Percentiles rank a stretch among this genome's conserved stretches.
Conservation (phyloP, 805 yeast species). For the Wickerhamomyces alni region DNA sequence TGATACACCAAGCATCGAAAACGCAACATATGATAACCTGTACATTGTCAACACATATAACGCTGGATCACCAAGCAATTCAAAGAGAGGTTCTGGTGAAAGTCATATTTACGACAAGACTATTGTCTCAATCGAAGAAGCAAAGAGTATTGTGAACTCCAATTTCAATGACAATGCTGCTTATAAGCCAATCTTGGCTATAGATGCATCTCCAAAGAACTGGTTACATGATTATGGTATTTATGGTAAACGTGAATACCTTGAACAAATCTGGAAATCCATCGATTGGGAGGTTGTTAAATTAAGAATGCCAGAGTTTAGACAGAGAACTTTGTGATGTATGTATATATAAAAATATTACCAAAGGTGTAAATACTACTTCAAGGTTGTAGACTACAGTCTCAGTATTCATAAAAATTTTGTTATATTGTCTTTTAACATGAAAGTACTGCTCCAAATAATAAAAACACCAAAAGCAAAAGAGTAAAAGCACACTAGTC, state of each 20-base stretch:
- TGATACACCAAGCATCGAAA: conserved; percentile 13
- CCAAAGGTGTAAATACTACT: neutral
- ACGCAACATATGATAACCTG: conserved; percentile 37
- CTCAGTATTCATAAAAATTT: no score
- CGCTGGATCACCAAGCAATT: conserved; percentile 76
- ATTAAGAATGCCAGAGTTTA: conserved; percentile 31
- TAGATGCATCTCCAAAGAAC: conserved; percentile 67
- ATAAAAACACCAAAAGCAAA: no score
- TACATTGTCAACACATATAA: conserved; percentile 80
- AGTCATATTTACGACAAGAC: conserved; percentile 10
- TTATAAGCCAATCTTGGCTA: conserved; percentile 57
- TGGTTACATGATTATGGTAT: conserved; percentile 75
- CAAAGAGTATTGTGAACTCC: conserved; percentile 25
- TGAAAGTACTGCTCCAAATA: no score
- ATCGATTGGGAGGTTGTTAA: conserved; percentile 67
- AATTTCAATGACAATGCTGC: conserved; percentile 19
- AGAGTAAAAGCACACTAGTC: no score
- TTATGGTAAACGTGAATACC: conserved; percentile 59
- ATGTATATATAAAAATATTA: neutral
- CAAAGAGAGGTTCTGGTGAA: conserved; percentile 39
- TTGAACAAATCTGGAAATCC: conserved; percentile 62
- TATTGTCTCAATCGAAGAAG: conserved; percentile 29
- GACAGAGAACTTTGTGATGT: neutral
- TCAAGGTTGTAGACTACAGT: no score
- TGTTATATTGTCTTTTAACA: no score